Evolutionary conservation across 306 rosid species (phyloP), one percentile per base, ranked within the genome.

Genomic region (Leucaena leucocephala): DNA sequence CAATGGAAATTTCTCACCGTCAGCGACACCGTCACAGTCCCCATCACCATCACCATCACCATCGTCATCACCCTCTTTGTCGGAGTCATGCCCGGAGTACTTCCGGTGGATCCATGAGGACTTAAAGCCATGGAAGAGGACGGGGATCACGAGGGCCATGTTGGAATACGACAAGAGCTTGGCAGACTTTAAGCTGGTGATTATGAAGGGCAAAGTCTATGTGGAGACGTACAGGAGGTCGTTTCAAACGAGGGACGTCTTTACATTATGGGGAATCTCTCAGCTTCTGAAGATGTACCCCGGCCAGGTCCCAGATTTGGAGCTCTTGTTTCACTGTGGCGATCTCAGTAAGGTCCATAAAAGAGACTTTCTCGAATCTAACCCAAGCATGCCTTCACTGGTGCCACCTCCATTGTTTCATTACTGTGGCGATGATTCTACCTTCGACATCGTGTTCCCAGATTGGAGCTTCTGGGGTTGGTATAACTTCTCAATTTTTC

Each of bases 401-500:
- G 54, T 64, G 52, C 81, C 83, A 16, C 91, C 91, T 8, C 89
- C 91, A 4, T 5, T 88, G 17, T 88, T 88, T 68, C 91, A 85
- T 77, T 88, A 85, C 2, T 83, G 91, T 82, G 87, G 80, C 22
- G 68, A 84, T 0, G 66, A 81, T 4, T 13, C 72, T 13, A 48
- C 84, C 1, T 58, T 73, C 33, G 91, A 88, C 21, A 85, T 88
- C 65, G 88, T 82, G 38, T 85, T 88, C 69, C 91, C 91, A 43
- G 91, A 88, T 1, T 88, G 91, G 91, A 39, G 86, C 80, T 88
- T 83, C 85, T 88, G 89, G 91, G 91, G 89, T 64, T 85, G 91
- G 91, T 88, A 88, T 81, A 73, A 76, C 49, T 81, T 78, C 82
- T 74, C 2, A 15, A 12, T 27, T 11, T 13, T 61, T 61, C 38